Conservation (phyloP, 73 alveolate species). For the Tetrahymena borealis region DNA sequence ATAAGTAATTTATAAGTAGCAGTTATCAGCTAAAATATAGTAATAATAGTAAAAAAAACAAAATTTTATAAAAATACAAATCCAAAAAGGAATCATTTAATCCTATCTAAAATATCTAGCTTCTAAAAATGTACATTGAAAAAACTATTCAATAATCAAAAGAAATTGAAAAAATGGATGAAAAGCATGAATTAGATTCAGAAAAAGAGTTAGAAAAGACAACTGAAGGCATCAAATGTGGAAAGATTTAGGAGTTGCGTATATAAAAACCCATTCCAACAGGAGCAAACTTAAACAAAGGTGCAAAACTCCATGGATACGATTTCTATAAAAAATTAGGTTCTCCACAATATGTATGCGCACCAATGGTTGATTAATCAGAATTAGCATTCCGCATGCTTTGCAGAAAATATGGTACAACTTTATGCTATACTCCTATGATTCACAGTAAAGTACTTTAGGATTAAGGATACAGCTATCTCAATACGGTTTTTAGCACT, state of each 20-base stretch:
- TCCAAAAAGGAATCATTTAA: no score
- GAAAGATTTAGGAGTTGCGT: background rate
- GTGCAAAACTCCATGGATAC: slow-evolving; percentile 38
- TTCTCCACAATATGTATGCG: slow-evolving; percentile 89
- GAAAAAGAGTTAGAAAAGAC: background rate
- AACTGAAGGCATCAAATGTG: background rate
- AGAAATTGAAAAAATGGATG: background rate
- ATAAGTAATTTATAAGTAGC: no score
- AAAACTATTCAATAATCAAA: background rate
- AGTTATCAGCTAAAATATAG: no score
- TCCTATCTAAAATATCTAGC: no score
- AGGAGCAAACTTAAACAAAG: background rate
- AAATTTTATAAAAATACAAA: no score
- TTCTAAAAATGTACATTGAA: background rate
- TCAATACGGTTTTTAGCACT: slow-evolving; percentile 70
- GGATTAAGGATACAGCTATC: slow-evolving; percentile 49
- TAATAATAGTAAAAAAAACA: no score
- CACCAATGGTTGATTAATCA: slow-evolving; percentile 95
- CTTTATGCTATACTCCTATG: slow-evolving; percentile 95
- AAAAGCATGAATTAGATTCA: background rate
- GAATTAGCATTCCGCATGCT: slow-evolving; percentile 92
- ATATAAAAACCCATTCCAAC: background rate
- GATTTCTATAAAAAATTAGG: slow-evolving; percentile 84
- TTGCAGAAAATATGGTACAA: slow-evolving; percentile 83
- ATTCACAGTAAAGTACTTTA: slow-evolving; percentile 67